Evolutionary conservation across 305 asterid genomes (phyloP).

Genomic region (Fraxinus nigra): DNA sequence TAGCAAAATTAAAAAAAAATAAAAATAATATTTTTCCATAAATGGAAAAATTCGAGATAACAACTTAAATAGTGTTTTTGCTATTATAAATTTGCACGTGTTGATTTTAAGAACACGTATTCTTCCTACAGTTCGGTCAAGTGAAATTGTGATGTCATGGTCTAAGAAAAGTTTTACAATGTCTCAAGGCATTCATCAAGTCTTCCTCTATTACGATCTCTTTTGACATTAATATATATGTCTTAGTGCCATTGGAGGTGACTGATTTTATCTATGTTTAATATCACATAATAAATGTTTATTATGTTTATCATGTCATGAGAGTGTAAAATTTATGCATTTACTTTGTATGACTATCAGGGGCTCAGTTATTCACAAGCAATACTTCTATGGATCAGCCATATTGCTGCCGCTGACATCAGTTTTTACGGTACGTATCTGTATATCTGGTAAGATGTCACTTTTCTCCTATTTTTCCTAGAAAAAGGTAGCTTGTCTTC

Average conservation of each 20-base stretch:
- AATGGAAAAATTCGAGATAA: no score
- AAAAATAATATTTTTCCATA: no score
- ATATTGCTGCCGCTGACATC: constrained; percentile 75
- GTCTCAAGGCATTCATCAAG: not conserved
- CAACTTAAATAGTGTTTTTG: not conserved
- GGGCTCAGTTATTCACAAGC: constrained; percentile 84
- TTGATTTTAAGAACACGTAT: not conserved
- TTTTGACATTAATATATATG: not conserved
- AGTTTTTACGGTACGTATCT: constrained; percentile 59
- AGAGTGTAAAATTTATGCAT: constrained; percentile 4
- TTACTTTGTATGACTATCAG: constrained; percentile 34
- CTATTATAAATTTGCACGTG: not conserved
- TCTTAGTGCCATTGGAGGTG: not conserved
- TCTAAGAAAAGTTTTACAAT: not conserved
- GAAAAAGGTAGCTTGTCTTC: no score
- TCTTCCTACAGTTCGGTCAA: not conserved
- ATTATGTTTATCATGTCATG: not conserved
- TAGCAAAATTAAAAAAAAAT: no score
- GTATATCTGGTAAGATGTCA: not conserved
- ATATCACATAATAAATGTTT: not conserved
- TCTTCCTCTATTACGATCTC: not conserved
- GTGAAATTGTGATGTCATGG: not conserved
- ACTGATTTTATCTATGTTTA: not conserved
- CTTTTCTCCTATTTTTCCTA: no score
- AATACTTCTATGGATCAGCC: constrained; percentile 79